A percentile compares a stretch with the other conserved stretches of the same genome.
phyloP scores from a whole-genome alignment of 805 yeast species.

The Komagataella ulmi region DNA sequence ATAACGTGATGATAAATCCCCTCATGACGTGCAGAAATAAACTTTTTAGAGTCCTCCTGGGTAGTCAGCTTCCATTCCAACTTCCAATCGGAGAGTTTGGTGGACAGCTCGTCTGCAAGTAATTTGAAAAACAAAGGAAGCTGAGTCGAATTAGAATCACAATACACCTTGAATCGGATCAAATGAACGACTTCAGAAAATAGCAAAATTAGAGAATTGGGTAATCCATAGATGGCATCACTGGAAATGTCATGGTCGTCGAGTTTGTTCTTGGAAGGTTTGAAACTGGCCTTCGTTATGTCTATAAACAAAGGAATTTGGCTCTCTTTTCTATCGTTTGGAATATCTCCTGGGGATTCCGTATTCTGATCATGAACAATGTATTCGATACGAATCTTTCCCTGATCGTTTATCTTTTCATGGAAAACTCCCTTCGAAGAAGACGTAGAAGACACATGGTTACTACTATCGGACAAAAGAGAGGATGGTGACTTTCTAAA shows the following conservation, averaged over 20 bases:
- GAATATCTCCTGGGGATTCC: slow-evolving; percentile 1
- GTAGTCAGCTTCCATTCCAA: slow-evolving; percentile 54
- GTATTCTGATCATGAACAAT: slow-evolving; percentile 18
- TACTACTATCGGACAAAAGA: background rate
- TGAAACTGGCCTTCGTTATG: slow-evolving; percentile 25
- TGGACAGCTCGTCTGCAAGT: slow-evolving; percentile 27
- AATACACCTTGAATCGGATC: slow-evolving; percentile 47
- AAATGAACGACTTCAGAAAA: slow-evolving; percentile 64
- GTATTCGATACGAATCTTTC: slow-evolving; percentile 33
- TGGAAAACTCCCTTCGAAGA: slow-evolving; percentile 19
- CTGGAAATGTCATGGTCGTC: slow-evolving; percentile 53
- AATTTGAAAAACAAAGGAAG: slow-evolving; percentile 22
- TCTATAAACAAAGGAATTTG: slow-evolving; percentile 26
- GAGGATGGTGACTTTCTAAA: background rate
- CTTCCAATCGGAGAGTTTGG: slow-evolving; percentile 48
- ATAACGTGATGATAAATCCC: slow-evolving; percentile 70
- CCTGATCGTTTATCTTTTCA: slow-evolving; percentile 29
- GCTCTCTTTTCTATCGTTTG: background rate
- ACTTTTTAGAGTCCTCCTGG: slow-evolving; percentile 19
- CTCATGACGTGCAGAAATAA: slow-evolving; percentile 44
- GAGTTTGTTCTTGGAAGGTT: slow-evolving; percentile 24
- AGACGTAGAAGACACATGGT: slow-evolving; percentile 1
- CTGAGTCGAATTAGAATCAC: slow-evolving; percentile 19
- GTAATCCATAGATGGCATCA: slow-evolving; percentile 74
- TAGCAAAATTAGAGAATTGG: slow-evolving; percentile 61